Evolutionary conservation across 2,329 filamentous ascomycete genomes (phyloP), one percentile per base, ranked within the genome.

Genomic region (Aspergillus costaricaensis): DNA sequence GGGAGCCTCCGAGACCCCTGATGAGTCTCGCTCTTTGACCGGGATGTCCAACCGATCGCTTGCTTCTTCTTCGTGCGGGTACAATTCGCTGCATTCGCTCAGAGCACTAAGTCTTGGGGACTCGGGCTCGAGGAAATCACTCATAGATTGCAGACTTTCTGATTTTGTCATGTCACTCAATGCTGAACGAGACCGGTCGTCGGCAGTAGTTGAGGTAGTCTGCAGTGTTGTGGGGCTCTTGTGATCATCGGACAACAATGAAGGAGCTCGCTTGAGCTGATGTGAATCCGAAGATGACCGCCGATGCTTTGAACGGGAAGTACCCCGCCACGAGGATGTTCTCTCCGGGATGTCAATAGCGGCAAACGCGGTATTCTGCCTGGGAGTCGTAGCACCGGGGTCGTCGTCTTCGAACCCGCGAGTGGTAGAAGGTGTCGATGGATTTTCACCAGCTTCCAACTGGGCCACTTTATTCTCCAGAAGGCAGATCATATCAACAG

Each of bases 71-170:
- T 73, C 74, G 12, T 71, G 67, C 1, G 73, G 69, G 43, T 72
- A 70, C 15, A 79, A 65, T 60, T 80, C 77, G 56, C 77, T 80
- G 64, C 78, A 79, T 65, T 80, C 78, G 52, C 78, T 80, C 1
- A 80, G 68, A 19, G 77, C 72, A 59, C 78, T 80, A 8, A 80
- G 67, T 52, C 78, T 70, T 2, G 78, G 78, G 7, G 77, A 80
- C 32, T 68, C 71, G 0, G 72, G 70, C n/a, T 77, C 74, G 5
- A 65, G 55, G 1, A 62, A 66, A n/a, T 76, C 72, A 38, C 66
- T 70, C 62, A 73, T 72, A 0, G 76, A 77, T 44, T 76, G 67
- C 39, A 72, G 66, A 54, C 76, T 78, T 38, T 75, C 74, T 12
- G 70, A 73, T 55, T 71, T 72, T 2, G 76, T 74, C 17, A 74